These are phyloP conservation scores for Barnettozyma sp. DNA, from an alignment of 805 yeast genomes.

Conservation along the genomic window DNA sequence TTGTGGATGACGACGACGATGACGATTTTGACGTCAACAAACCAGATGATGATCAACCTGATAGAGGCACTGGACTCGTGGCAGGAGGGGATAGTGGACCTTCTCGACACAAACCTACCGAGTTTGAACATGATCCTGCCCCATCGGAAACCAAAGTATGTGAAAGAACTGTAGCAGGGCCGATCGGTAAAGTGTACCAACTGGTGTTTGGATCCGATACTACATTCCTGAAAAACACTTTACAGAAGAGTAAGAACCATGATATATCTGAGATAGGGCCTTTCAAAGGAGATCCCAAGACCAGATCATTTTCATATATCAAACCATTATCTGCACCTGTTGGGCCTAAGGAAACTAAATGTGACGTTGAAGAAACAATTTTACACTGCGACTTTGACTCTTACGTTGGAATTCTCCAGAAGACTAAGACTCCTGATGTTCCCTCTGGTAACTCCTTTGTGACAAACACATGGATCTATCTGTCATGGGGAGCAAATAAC, in stretches of 20 bases:
- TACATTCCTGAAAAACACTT: slow-evolving; percentile 34
- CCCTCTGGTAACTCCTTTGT: slow-evolving; percentile 69
- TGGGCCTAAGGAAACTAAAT: slow-evolving; percentile 71
- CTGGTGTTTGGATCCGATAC: slow-evolving; percentile 59
- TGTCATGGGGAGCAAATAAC: slow-evolving; percentile 59
- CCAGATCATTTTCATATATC: slow-evolving; percentile 48
- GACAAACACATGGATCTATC: slow-evolving; percentile 48
- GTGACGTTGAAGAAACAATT: slow-evolving; percentile 54
- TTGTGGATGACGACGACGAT: slow-evolving; percentile 11
- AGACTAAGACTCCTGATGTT: slow-evolving; percentile 72
- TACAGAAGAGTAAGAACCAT: slow-evolving; percentile 57
- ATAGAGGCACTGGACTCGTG: slow-evolving; percentile 5
- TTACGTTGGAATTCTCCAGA: slow-evolving; percentile 44
- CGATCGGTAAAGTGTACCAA: slow-evolving; percentile 53
- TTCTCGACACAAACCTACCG: slow-evolving; percentile 43
- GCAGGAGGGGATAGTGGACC: slow-evolving; percentile 10
- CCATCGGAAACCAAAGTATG: slow-evolving; percentile 48
- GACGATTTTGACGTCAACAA: slow-evolving; percentile 11
- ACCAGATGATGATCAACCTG: slow-evolving; percentile 11
- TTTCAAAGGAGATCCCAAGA: slow-evolving; percentile 28
- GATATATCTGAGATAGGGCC: slow-evolving; percentile 46
- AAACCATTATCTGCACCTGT: slow-evolving; percentile 63
- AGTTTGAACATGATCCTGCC: slow-evolving; percentile 35
- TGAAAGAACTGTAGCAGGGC: slow-evolving; percentile 51
- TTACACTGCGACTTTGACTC: slow-evolving; percentile 44